Evolutionary conservation across 352 stramenopile genomes (phyloP).

Genomic region (Phytophthora europaea): DNA sequence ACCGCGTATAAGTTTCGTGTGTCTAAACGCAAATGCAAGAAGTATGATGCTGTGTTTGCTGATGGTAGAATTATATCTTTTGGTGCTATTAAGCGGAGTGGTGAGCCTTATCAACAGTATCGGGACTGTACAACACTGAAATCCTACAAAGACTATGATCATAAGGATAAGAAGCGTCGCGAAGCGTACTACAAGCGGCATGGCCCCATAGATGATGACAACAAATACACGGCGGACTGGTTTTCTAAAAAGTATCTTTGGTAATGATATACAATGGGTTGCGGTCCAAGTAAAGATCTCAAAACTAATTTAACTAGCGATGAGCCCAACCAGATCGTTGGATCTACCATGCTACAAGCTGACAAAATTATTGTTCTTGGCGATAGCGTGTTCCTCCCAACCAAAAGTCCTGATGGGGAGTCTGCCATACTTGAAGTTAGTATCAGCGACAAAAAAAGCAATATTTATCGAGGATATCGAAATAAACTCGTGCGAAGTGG

Average conservation of each 20-base stretch:
- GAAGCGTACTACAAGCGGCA: too few relatives aligned
- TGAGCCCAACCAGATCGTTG: background rate
- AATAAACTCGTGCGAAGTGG: constrained; percentile 1
- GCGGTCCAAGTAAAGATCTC: constrained; percentile 14
- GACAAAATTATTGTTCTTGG: constrained; percentile 13
- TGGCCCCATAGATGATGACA: too few relatives aligned
- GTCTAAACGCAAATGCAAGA: background rate
- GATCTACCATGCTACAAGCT: constrained; percentile 9
- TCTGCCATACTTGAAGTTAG: constrained; percentile 10
- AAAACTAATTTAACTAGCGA: constrained; percentile 16
- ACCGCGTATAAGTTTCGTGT: too few relatives aligned
- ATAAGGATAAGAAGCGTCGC: background rate
- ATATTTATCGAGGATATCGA: constrained; percentile 9
- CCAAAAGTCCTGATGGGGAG: constrained; percentile 9
- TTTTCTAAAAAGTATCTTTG: too few relatives aligned
- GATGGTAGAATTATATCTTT: constrained; percentile 19
- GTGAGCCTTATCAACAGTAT: constrained; percentile 25
- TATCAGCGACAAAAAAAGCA: constrained; percentile 15
- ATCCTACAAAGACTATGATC: background rate
- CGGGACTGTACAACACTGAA: background rate
- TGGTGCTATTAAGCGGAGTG: constrained; percentile 19
- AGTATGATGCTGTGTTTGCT: constrained; percentile 21
- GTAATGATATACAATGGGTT: too few relatives aligned
- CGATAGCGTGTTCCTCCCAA: constrained; percentile 13
- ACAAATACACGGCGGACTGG: too few relatives aligned